Base-by-base conservation (phyloP, 148 eudicot genomes). In the Rheum nobile region DNA sequence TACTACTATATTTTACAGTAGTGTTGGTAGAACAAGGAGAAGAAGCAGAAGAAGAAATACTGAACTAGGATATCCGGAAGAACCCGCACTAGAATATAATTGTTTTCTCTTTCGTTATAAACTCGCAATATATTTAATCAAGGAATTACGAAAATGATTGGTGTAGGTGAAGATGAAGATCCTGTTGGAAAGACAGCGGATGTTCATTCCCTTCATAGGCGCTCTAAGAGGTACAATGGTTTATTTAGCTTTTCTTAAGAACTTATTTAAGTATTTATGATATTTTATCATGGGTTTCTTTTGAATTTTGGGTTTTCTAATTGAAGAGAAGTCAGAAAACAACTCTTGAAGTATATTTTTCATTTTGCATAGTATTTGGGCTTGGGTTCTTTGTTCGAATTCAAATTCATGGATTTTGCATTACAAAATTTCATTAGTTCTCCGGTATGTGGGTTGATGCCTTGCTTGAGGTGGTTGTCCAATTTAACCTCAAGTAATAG, bases 131-230 rank as follows among this genome's bases (percentile, higher is more conserved):
- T 35, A 14, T 39, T 41, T 34, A 68, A 39, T 34, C 41, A 68
- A 39, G 50, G 48, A 22, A 16, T 71, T 39, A 8, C 26, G 73
- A 41, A 43, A 39, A 71, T 71, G 16, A 17, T 19, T 11, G 50
- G 46, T 26, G 48, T 39, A 38, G 73, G 73, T 38, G 48, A 28
- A 71, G 50, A 43, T 71, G 73, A 71, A 39, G 73, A 38, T 39
- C 73, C 50, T 17, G 73, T 43, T 71, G 73, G 50, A 28, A 39
- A 71, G 73, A 71, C 50, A 22, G 29, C 73, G 1, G 50, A 41
- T 71, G 48, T 41, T 38, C 46, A 71, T 21, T 6, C 73, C 46
- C 73, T 71, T 41, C 73, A 71, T 71, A 71, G 73, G 50, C 73
- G 73, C 73, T 71, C 73, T 39, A 71, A 71, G 50, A 71, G 73